Evolutionary conservation across 2,329 filamentous ascomycete species (phyloP), one percentile per base, ranked within the genome.

Genomic region (Exophiala calicioides): DNA sequence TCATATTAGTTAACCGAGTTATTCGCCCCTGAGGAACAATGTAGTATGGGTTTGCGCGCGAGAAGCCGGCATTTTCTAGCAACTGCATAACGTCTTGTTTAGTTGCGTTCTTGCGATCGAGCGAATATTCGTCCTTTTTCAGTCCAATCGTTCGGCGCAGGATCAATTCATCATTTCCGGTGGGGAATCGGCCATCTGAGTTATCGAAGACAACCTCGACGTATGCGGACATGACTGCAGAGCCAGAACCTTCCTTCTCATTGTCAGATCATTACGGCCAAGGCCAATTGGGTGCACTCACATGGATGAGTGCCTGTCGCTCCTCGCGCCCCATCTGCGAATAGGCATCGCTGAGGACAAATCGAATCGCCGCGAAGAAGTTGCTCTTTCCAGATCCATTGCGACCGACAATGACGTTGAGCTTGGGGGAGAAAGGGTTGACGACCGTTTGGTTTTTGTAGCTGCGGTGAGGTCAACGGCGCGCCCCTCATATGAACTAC

Each of bases 361-460:
- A 98, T 48, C 93, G 90, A 69, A 98, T 96, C 33, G 93, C 93
- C 40, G 93, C 91, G 71, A 98, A 98, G 80, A 98, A 98, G 73
- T 98, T 98, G 69, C 90, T 96, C 79, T 98, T 98, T 64, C 93
- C 93, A 2, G 93, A 97, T 58, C 93, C 93, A 83, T 98, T 98
- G 75, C 93, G 91, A 59, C 93, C 93, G 63, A 98, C 93, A 62
- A 98, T 95, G 59, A 98, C 90, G 75, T 98, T 98, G 63, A 91
- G 93, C 63, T 94, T 94, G 42, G 91, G 85, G 33, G 91, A 97
- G 71, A 98, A 98, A 52, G 91, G 91, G 67, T 98, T 93, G 67
- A 97, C 96, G 67, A 96, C 88, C 41, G 90, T 97, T 69, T 98
- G 94, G 66, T 98, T 91, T 78, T 98, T 98, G 82, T 98, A 98